phyloP scores from a whole-genome alignment of 73 alveolate species.

The Effrenium voratum region DNA sequence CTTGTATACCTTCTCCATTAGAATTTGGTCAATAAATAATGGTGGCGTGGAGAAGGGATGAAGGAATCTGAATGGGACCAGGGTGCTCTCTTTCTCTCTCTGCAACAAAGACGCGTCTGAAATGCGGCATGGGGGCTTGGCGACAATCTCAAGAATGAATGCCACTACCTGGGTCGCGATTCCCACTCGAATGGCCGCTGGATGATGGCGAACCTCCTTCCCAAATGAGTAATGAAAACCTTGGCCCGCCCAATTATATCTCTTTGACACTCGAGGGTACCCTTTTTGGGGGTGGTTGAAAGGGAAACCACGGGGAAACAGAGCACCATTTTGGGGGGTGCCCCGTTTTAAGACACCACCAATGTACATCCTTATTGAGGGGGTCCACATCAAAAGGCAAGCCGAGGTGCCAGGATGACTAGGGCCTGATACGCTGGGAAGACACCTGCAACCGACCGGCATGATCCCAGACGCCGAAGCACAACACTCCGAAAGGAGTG shows the following conservation, averaged over 20 bases:
- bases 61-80: too few species aligned
- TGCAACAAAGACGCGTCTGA: too few species aligned
- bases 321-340: too few species aligned
- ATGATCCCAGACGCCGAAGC: neutral
- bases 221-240: neutral
- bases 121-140: slow-evolving; percentile 15
- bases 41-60: too few species aligned
- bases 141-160: slow-evolving; percentile 65
- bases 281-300: neutral
- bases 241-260: neutral
- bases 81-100: too few species aligned
- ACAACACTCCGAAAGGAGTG: neutral
- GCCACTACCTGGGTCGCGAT: slow-evolving; percentile 13
- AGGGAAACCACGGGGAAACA: neutral
- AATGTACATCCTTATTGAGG: neutral
- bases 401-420: slow-evolving; percentile 42
- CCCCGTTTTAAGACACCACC: too few species aligned
- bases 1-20: too few species aligned
- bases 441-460: slow-evolving; percentile 86
- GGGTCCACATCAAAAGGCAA: neutral
- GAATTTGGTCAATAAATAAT: too few species aligned
- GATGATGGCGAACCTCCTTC: neutral
- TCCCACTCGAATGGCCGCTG: neutral
- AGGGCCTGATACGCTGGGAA: slow-evolving; percentile 60
- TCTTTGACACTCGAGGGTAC: neutral